Evolutionary conservation across 2,329 filamentous ascomycete genomes (phyloP).

Genomic region (Aspergillus ibericus): DNA sequence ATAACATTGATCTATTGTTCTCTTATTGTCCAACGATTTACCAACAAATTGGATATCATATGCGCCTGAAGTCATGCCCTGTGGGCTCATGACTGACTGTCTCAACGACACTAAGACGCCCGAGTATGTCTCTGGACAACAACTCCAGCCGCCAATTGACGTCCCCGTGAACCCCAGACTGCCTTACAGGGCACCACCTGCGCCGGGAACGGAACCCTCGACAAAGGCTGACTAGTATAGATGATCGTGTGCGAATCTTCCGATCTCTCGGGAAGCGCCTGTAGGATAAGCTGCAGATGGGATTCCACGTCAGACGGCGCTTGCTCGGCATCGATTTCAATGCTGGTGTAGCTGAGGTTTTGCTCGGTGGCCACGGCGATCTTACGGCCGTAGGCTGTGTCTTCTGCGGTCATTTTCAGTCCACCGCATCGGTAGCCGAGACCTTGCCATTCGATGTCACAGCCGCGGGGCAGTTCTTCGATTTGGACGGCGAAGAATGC

Average conservation of each 20-base stretch:
- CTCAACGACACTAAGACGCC: background rate
- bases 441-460: conserved; percentile 82
- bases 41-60: background rate
- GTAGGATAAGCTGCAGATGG: conserved; percentile 26
- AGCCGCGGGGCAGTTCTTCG: conserved; percentile 69
- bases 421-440: conserved; percentile 54
- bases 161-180: conserved; percentile 41
- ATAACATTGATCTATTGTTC: too few species aligned
- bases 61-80: background rate
- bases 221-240: conserved; percentile 35
- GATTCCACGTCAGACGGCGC: conserved; percentile 21
- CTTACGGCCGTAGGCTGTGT: conserved; percentile 16
- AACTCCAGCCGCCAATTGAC: conserved; percentile 36
- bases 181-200: conserved; percentile 45
- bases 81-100: background rate
- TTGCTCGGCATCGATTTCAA: conserved; percentile 30
- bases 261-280: conserved; percentile 12
- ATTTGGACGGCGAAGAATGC: conserved; percentile 76
- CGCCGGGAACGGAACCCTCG: conserved; percentile 25
- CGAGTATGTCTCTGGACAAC: conserved; percentile 30
- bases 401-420: conserved; percentile 22
- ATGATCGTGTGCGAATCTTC: conserved; percentile 31
- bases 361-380: conserved; percentile 26
- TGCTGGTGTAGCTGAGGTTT: conserved; percentile 27
- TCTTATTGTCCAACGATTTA: too few species aligned